Percentiles rank a stretch among this genome's conserved stretches.
phyloP scores from a whole-genome alignment of 2,329 filamentous ascomycete species.

The Neofusicoccum sp. region DNA sequence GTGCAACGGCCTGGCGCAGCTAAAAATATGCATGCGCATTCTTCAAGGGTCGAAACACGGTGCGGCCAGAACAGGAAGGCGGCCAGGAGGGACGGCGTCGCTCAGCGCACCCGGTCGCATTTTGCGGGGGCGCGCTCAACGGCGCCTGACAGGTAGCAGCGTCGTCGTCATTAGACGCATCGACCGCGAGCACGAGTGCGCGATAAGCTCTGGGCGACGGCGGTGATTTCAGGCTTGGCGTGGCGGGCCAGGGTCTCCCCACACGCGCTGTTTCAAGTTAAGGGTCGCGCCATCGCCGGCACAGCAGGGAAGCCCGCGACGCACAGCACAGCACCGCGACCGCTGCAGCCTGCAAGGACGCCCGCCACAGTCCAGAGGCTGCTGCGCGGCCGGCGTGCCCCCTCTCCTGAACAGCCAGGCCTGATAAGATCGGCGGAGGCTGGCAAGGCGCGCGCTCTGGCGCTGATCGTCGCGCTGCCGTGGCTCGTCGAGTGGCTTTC shows the following conservation, averaged over 20 bases:
- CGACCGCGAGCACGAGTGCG: not conserved
- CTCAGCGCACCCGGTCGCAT: not conserved
- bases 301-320: not conserved
- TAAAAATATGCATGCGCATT: constrained; percentile 11
- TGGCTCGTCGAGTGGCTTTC: constrained; percentile 10
- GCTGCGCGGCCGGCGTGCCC: not conserved
- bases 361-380: not conserved
- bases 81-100: not conserved
- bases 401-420: constrained; percentile 10
- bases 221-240: not conserved
- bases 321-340: not conserved
- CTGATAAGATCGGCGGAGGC: constrained; percentile 3
- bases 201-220: not conserved
- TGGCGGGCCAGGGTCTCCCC: constrained; percentile 13
- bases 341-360: constrained; percentile 7
- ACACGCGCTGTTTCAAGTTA: constrained; percentile 7
- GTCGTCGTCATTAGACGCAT: not conserved
- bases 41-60: constrained; percentile 6
- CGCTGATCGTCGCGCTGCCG: constrained; percentile 14
- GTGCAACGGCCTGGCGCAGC: not conserved
- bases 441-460: constrained; percentile 11
- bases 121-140: not conserved
- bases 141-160: not conserved
- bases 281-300: constrained; percentile 2
- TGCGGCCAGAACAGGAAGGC: not conserved